phyloP scores from a whole-genome alignment of 768 basidiomycete genomes.

The Mycena polygramma region DNA sequence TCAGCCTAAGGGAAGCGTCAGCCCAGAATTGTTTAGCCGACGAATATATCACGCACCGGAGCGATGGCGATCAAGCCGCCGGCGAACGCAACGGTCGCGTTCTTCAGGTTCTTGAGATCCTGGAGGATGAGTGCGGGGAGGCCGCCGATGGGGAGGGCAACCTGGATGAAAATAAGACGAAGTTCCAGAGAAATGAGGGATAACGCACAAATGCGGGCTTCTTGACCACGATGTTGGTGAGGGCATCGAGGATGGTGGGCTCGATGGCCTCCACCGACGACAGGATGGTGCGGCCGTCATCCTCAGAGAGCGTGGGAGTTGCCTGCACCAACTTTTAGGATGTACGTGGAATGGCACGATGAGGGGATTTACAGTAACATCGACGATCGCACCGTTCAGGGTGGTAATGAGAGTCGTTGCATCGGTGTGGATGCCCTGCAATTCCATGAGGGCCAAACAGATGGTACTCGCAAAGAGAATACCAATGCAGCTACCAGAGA shows the following conservation, averaged over 20 bases:
- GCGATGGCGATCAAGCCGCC: constrained; percentile 13
- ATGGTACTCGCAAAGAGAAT: background rate
- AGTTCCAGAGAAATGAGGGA: background rate
- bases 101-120: constrained; percentile 43
- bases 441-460: background rate
- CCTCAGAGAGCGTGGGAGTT: constrained; percentile 36
- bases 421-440: constrained; percentile 44
- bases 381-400: constrained; percentile 45
- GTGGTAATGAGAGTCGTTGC: constrained; percentile 38
- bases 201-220: constrained; percentile 37
- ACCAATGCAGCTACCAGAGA: constrained; percentile 44
- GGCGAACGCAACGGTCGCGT: constrained; percentile 44
- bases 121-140: constrained; percentile 43
- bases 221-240: constrained; percentile 39
- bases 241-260: constrained; percentile 40
- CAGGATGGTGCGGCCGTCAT: constrained; percentile 40
- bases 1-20: constrained; percentile 11
- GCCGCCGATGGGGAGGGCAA: constrained; percentile 40
- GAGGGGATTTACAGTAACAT: constrained; percentile 33
- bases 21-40: no score
- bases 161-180: background rate
- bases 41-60: constrained; percentile 13
- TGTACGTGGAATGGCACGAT: background rate
- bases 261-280: constrained; percentile 37
- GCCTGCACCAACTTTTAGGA: background rate